A percentile compares a stretch with the other conserved stretches of the same genome.
Conservation (phyloP, 305 asterid genomes). For the Solanum hybrid region DNA sequence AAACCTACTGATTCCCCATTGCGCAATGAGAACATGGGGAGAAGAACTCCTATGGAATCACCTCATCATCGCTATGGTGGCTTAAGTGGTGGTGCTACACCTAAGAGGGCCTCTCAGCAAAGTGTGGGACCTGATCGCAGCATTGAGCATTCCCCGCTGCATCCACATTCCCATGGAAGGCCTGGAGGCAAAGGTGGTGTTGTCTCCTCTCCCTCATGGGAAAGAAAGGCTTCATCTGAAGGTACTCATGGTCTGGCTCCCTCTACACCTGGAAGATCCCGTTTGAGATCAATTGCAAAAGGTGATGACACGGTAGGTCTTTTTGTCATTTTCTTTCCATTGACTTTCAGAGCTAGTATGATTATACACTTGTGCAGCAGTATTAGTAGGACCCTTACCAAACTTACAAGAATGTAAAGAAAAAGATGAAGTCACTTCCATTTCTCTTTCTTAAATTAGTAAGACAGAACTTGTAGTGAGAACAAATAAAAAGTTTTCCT, state of each 20-base stretch:
- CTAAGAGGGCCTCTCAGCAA: conserved; percentile 44
- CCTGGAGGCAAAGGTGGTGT: conserved; percentile 38
- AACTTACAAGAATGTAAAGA: neutral
- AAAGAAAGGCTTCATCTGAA: conserved; percentile 54
- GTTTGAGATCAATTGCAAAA: conserved; percentile 63
- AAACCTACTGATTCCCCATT: conserved; percentile 47
- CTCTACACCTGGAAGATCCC: conserved; percentile 83
- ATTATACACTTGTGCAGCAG: neutral
- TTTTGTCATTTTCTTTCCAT: neutral
- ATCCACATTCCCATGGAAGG: conserved; percentile 47
- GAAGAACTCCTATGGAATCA: conserved; percentile 41
- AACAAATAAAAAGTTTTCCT: neutral
- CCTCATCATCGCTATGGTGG: conserved; percentile 49
- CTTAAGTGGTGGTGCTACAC: conserved; percentile 48
- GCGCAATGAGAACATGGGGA: conserved; percentile 31
- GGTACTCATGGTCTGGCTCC: conserved; percentile 57
- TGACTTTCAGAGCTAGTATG: neutral
- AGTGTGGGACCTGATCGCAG: conserved; percentile 55
- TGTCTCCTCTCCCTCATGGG: conserved; percentile 84
- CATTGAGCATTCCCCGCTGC: conserved; percentile 60
- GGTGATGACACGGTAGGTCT: conserved; percentile 65
- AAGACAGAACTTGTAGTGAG: neutral
- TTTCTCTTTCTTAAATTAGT: neutral
- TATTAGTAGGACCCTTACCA: neutral
- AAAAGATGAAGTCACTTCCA: neutral